phyloP scores from a whole-genome alignment of 2,329 filamentous ascomycete genomes.

The Phoma sp. region DNA sequence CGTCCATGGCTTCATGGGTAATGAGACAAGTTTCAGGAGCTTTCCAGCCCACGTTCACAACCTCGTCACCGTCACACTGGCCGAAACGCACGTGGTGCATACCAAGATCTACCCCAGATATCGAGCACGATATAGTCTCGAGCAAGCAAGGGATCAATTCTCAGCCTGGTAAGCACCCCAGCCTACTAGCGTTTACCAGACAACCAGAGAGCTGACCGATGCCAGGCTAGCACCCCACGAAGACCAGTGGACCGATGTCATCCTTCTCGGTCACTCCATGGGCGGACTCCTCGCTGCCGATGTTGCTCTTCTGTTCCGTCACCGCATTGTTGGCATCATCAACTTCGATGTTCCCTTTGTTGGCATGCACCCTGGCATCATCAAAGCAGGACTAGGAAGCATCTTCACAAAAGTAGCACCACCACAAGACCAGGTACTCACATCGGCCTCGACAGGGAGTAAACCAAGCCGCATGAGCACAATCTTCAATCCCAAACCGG shows the following conservation, averaged over 20 bases:
- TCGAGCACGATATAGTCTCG: constrained; percentile 74
- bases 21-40: constrained; percentile 83
- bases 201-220: constrained; percentile 6
- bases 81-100: constrained; percentile 79
- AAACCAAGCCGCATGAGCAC: constrained; percentile 44
- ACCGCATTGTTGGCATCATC: constrained; percentile 79
- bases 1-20: constrained; percentile 90
- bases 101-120: constrained; percentile 86
- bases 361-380: constrained; percentile 86
- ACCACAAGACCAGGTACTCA: constrained; percentile 33
- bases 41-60: constrained; percentile 89
- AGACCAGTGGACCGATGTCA: constrained; percentile 73
- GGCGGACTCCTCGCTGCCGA: constrained; percentile 85
- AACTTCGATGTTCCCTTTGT: constrained; percentile 87
- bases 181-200: background rate
- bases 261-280: constrained; percentile 89
- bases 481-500: constrained; percentile 46
- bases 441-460: constrained; percentile 19
- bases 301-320: constrained; percentile 74
- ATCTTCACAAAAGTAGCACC: constrained; percentile 65
- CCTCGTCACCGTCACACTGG: constrained; percentile 69
- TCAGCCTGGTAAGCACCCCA: constrained; percentile 67
- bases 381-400: constrained; percentile 80
- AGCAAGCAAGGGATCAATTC: constrained; percentile 80
- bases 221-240: constrained; percentile 78